These are phyloP conservation scores for Saturnispora gosingensis DNA, from an alignment of 805 yeast genomes.

Conservation along the genomic window DNA sequence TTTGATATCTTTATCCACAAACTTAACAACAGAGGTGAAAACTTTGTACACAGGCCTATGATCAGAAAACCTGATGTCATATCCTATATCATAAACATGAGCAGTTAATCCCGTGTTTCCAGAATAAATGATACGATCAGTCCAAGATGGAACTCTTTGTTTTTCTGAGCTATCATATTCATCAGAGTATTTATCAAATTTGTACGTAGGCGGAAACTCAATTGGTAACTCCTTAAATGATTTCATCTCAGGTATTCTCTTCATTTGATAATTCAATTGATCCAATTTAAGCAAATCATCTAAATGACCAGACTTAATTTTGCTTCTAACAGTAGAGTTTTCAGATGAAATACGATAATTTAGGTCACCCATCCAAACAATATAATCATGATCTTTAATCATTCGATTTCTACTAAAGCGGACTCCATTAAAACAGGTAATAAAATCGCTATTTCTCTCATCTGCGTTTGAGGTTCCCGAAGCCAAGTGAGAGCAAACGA, in stretches of 20 bases:
- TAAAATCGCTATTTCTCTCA: constrained; percentile 82
- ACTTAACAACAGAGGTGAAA: constrained; percentile 54
- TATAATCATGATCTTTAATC: constrained; percentile 76
- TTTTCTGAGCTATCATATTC: constrained; percentile 85
- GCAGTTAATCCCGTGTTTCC: constrained; percentile 49
- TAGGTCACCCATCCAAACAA: constrained; percentile 92
- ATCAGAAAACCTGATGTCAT: constrained; percentile 59
- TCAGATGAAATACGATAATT: constrained; percentile 70
- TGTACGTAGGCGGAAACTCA: constrained; percentile 82
- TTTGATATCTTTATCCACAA: constrained; percentile 58
- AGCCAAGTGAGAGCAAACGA: constrained; percentile 86
- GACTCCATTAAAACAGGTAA: constrained; percentile 64
- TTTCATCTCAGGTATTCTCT: constrained; percentile 59
- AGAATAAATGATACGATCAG: constrained; percentile 72
- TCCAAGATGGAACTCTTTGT: constrained; percentile 93
- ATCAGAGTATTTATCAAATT: constrained; percentile 77
- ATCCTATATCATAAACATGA: constrained; percentile 58
- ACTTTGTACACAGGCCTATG: constrained; percentile 90
- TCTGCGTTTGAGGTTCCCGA: constrained; percentile 79
- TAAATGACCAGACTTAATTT: constrained; percentile 38
- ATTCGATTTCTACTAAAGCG: constrained; percentile 68
- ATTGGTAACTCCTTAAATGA: constrained; percentile 71
- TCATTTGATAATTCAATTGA: constrained; percentile 72
- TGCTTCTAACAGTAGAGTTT: constrained; percentile 62
- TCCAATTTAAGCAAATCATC: constrained; percentile 55